Evolutionary conservation across 768 basidiomycete species (phyloP).

Genomic region (Lactarius akahatsu): DNA sequence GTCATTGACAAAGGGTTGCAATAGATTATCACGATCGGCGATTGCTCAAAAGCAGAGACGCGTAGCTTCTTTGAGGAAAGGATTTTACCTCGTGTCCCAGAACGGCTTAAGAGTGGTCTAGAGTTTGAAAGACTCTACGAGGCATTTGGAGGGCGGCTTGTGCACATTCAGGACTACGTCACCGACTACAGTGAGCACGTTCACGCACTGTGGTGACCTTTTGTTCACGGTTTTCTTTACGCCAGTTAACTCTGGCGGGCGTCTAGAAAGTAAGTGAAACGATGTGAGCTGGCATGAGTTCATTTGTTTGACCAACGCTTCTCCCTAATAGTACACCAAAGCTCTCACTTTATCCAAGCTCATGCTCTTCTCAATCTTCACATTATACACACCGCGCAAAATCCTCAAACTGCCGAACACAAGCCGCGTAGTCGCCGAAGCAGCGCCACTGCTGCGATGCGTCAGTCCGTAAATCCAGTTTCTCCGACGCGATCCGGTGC

Average conservation of each 20-base stretch:
- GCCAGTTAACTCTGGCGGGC: slow-evolving; percentile 72
- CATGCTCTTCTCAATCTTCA: slow-evolving; percentile 82
- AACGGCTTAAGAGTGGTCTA: slow-evolving; percentile 51
- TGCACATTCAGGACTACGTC: slow-evolving; percentile 79
- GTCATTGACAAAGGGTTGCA: neutral
- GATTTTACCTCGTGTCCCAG: slow-evolving; percentile 68
- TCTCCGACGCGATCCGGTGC: slow-evolving; percentile 32
- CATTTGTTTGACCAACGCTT: neutral
- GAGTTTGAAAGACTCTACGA: slow-evolving; percentile 74
- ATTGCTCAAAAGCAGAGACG: slow-evolving; percentile 73
- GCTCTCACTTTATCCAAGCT: slow-evolving; percentile 83
- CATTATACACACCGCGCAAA: slow-evolving; percentile 79
- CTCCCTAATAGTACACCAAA: slow-evolving; percentile 58
- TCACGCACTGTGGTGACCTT: neutral
- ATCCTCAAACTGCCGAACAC: slow-evolving; percentile 37
- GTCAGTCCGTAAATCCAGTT: slow-evolving; percentile 30
- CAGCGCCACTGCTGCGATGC: slow-evolving; percentile 31
- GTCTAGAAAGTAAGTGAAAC: slow-evolving; percentile 56
- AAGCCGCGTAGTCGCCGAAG: slow-evolving; percentile 31
- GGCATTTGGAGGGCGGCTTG: slow-evolving; percentile 81
- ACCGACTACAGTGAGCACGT: slow-evolving; percentile 60
- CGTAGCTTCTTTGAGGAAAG: slow-evolving; percentile 62
- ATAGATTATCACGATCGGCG: slow-evolving; percentile 76
- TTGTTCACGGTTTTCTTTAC: slow-evolving; percentile 4
- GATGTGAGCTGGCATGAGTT: neutral